Base-by-base conservation (phyloP, 106 monocot genomes). In the Acorus gramineus region DNA sequence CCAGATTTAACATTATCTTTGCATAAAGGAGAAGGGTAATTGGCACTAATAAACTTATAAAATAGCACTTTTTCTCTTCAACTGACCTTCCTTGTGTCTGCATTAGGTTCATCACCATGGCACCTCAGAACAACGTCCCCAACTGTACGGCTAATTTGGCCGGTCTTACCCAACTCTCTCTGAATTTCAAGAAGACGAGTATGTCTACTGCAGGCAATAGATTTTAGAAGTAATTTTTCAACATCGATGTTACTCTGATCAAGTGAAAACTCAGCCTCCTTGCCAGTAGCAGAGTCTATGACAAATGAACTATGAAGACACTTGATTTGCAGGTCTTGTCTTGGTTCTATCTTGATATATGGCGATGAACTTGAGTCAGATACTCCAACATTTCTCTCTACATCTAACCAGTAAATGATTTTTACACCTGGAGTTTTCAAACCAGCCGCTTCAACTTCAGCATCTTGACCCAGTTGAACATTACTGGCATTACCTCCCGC, bases 141-240 rank as follows among this genome's bases (percentile, higher is more conserved):
- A 46, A 74, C 61, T 64, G 70, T 69, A 61, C 78, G 94, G 65
- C 61, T 84, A 50, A 87, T 78, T 69, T 96, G 90, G 74, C 71
- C 68, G 81, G 73, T 82, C 80, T 71, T 85, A 58, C 73, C 83
- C 60, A 96, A 71, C 42, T 87, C 85, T 53, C 82, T 82, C 11
- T 96, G 82, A 10, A 96, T 87, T 70, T 96, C 90, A 55, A 96
- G 83, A 46, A 96, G 81, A 72, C 85, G 90, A 52, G 96, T 96
- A 46, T 96, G 85, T 66, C 68, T 89, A 53, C 81, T 82, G 62
- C 87, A 96, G 44, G 81, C 70, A 78, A 91, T 90, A 75, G 81
- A 85, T 73, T 76, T 85, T 28, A 87, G 82, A 44, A 96, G 69
- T 48, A 96, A 85, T 55, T 79, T 79, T 64, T 96, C 90, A 54